Conservation (phyloP, 306 rosid genomes). For the Lagenaria siceraria region DNA sequence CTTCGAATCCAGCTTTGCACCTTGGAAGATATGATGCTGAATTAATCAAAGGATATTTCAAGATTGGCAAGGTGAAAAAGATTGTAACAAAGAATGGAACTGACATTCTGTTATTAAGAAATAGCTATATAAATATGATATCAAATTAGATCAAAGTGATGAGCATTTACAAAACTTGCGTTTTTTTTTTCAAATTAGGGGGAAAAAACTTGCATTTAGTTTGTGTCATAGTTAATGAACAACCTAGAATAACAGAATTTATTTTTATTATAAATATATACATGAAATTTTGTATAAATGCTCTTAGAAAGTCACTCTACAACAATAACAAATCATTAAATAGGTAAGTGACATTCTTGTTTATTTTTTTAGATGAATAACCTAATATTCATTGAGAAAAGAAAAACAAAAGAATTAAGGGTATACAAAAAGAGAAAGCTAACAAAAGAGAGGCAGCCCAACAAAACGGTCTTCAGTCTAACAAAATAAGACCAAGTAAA, state of each 20-base stretch:
- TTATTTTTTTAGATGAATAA: too few species aligned
- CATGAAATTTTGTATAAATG: neutral
- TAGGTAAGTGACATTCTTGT: neutral
- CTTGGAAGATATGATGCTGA: slow-evolving; percentile 33
- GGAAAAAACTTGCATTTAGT: neutral
- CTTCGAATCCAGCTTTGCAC: slow-evolving; percentile 91
- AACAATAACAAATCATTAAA: neutral
- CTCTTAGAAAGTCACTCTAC: neutral
- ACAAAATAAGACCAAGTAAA: too few species aligned
- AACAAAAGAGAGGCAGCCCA: too few species aligned
- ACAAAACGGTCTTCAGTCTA: too few species aligned
- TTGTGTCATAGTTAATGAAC: neutral
- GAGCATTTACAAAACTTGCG: neutral
- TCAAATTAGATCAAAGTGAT: neutral
- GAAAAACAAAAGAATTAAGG: too few species aligned
- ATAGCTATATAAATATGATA: neutral
- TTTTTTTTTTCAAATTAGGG: too few species aligned
- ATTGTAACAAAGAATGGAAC: neutral
- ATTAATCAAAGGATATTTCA: slow-evolving; percentile 8
- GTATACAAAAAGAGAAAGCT: too few species aligned
- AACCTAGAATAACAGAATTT: neutral
- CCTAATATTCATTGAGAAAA: too few species aligned
- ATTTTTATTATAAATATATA: neutral
- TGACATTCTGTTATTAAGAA: neutral
- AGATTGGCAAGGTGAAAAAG: neutral